These are phyloP conservation scores for Nannizziopsis arthrosporioides DNA, from an alignment of 2,329 filamentous ascomycete species.

Conservation along the genomic window DNA sequence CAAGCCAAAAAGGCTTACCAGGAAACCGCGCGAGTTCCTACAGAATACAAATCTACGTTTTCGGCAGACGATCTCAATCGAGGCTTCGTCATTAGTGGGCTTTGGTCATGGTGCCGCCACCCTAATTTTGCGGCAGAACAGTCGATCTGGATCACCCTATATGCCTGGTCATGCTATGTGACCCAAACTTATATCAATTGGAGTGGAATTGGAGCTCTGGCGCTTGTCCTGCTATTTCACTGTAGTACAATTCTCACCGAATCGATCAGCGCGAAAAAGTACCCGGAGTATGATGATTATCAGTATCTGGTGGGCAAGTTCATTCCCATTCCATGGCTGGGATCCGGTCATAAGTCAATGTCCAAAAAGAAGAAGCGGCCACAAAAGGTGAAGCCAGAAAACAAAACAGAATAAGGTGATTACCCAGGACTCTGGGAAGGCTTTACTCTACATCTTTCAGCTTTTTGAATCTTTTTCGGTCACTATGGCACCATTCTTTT, in stretches of 20 bases:
- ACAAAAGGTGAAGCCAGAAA: slow-evolving; percentile 11
- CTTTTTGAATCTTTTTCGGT: background rate
- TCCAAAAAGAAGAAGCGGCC: slow-evolving; percentile 17
- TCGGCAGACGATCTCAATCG: slow-evolving; percentile 69
- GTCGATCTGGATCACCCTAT: slow-evolving; percentile 74
- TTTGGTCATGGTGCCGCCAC: slow-evolving; percentile 82
- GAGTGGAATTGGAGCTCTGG: slow-evolving; percentile 57
- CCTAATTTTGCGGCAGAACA: slow-evolving; percentile 95
- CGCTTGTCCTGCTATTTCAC: slow-evolving; percentile 73
- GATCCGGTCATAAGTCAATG: slow-evolving; percentile 14
- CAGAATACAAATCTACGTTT: slow-evolving; percentile 40
- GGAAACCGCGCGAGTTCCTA: slow-evolving; percentile 57
- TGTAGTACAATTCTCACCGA: slow-evolving; percentile 83
- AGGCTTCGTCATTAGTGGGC: slow-evolving; percentile 71
- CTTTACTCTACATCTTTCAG: background rate
- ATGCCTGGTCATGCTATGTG: slow-evolving; percentile 73
- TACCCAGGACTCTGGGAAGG: background rate
- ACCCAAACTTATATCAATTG: slow-evolving; percentile 65
- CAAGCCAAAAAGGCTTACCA: slow-evolving; percentile 66
- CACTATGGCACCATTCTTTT: background rate
- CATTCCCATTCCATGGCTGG: slow-evolving; percentile 42
- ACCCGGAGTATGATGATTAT: slow-evolving; percentile 77
- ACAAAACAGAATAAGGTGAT: slow-evolving; percentile 5
- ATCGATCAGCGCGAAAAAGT: slow-evolving; percentile 65
- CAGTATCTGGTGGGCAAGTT: slow-evolving; percentile 75